Evolutionary conservation across 2,329 filamentous ascomycete species (phyloP).

Genomic region (Emmonsiellopsis sp.): DNA sequence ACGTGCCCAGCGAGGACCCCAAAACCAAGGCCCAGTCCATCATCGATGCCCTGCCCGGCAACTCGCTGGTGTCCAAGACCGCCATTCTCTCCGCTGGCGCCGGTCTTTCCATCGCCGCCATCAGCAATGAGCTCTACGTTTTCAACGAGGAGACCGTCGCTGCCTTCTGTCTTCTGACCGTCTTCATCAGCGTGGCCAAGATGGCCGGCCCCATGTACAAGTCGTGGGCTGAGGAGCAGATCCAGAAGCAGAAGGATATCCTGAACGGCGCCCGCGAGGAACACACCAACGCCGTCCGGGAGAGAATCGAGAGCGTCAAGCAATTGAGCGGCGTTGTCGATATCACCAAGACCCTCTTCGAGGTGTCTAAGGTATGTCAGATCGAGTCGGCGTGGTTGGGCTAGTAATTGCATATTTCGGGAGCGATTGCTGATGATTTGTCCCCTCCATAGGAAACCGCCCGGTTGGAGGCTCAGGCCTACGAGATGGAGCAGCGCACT

Average conservation of each 20-base stretch:
- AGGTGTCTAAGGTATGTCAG: conserved; percentile 80
- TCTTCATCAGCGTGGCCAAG: conserved; percentile 88
- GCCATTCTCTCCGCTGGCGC: conserved; percentile 91
- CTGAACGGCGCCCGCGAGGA: conserved; percentile 88
- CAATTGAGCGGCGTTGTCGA: conserved; percentile 92
- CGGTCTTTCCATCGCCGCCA: conserved; percentile 83
- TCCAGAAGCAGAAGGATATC: conserved; percentile 87
- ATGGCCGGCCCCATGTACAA: conserved; percentile 87
- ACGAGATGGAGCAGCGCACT: conserved; percentile 94
- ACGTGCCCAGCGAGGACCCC: conserved; percentile 75
- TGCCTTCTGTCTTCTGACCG: conserved; percentile 80
- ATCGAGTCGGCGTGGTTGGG: background rate
- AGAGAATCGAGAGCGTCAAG: conserved; percentile 86
- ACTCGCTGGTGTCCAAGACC: conserved; percentile 86
- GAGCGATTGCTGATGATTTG: background rate
- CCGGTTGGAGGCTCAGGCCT: conserved; percentile 88
- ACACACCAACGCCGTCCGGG: conserved; percentile 92
- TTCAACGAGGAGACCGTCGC: conserved; percentile 98
- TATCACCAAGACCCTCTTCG: conserved; percentile 93
- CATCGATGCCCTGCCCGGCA: conserved; percentile 86
- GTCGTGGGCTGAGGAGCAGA: conserved; percentile 83
- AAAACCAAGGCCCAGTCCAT: conserved; percentile 96
- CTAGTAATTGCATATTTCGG: background rate
- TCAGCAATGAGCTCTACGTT: conserved; percentile 99
- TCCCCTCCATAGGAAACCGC: conserved; percentile 69